Base-by-base conservation (phyloP, 306 rosid genomes). In the Castanea crenata region DNA sequence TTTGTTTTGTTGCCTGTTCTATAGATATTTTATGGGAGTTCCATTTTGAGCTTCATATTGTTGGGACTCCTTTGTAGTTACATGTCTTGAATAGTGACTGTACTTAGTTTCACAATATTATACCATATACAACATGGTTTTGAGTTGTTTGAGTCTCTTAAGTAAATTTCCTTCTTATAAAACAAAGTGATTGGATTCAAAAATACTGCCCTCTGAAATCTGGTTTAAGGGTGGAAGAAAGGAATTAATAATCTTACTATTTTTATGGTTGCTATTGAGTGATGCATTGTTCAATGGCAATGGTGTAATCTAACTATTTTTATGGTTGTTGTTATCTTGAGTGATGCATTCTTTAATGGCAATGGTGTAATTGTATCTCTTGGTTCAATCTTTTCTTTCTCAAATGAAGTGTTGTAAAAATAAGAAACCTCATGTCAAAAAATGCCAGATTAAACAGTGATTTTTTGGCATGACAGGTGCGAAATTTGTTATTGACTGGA, bases 401-500 rank as follows among this genome's bases (percentile, higher is more conserved):
- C 74, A 68, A 75, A 41, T 73, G 44, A 82, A 72, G 56, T 35
- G 14, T 62, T 58, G 61, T 49, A 25, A 77, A 78, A 61, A 62
- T 19, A 78, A 71, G 16, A 65, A 81, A 73, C 25, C 46, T 25
- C 31, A 65, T 19, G 16, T 63, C 25, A 76, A 56, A 87, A 61
- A 56, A 69, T 55, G 51, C 79, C 13, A 57, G 25, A 61, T 75
- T 8, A 55, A 13, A 68, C 76, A 73, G 52, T 83, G 55, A 51
- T 58, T 75, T 73, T 84, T 71, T 81, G 85, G n/a, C 73, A 56
- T 83, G 69, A 58, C 76, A 86, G 91, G 82, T 76, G 78, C 77
- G 68, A 67, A 83, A 77, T 86, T 76, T 86, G 85, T 73, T 86
- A 70, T 49, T 88, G 69, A 83, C 83, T 1, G 91, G 89, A 69